These are phyloP conservation scores for Westerdykella ornata DNA, from an alignment of 2,329 filamentous ascomycete species.

Conservation along the genomic window DNA sequence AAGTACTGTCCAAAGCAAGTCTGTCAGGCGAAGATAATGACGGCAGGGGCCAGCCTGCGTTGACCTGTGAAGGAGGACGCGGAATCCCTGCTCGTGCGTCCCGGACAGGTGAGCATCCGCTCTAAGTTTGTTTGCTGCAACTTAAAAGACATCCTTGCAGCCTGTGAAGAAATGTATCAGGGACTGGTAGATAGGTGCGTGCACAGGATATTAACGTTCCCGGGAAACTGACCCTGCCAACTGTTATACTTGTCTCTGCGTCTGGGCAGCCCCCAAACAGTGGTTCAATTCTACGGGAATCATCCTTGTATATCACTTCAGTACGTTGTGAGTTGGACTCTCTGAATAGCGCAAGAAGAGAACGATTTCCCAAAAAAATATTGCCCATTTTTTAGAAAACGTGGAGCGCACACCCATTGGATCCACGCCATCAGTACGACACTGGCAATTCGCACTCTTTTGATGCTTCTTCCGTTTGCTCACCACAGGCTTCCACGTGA, in stretches of 20 bases:
- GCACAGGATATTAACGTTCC: slow-evolving; percentile 4
- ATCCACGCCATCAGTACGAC: slow-evolving; percentile 4
- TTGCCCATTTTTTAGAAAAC: too few species aligned
- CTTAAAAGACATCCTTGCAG: not conserved
- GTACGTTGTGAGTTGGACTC: too few species aligned
- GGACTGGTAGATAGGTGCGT: slow-evolving; percentile 8
- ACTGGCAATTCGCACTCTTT: not conserved
- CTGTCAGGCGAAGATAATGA: too few species aligned
- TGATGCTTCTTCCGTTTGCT: not conserved
- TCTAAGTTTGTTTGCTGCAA: slow-evolving; percentile 9
- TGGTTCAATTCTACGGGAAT: too few species aligned
- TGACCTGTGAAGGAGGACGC: too few species aligned
- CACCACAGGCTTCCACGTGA: too few species aligned
- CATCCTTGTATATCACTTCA: too few species aligned
- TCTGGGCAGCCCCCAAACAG: not conserved
- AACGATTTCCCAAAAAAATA: too few species aligned
- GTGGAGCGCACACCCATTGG: not conserved
- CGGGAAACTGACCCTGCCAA: slow-evolving; percentile 4
- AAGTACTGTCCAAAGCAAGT: too few species aligned
- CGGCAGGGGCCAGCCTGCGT: too few species aligned
- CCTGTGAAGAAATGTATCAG: too few species aligned
- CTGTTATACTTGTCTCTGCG: slow-evolving; percentile 3
- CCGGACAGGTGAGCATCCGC: slow-evolving; percentile 7
- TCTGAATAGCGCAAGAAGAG: too few species aligned
- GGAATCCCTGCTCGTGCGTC: not conserved